Percentiles rank a stretch among this genome's conserved stretches.
Evolutionary conservation across 345 rosid species (phyloP).

Genomic region (Lumnitzera racemosa): DNA sequence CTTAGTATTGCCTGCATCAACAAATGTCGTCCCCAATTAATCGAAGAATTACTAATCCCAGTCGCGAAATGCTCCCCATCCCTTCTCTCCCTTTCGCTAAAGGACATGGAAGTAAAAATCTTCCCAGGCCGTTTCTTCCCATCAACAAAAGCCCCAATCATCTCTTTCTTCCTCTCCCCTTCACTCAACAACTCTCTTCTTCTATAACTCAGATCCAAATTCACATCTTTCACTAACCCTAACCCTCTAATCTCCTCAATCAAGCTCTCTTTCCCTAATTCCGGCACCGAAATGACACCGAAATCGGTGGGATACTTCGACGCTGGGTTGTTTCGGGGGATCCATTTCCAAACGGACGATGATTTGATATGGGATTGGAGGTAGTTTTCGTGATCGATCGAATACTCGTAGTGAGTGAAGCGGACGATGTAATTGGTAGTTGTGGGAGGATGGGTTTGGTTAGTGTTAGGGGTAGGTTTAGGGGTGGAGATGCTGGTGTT

Average conservation of each 20-base stretch:
- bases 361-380: conserved; percentile 37
- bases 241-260: conserved; percentile 55
- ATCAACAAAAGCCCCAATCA: conserved; percentile 37
- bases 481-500: background rate
- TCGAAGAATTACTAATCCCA: conserved; percentile 47
- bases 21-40: conserved; percentile 73
- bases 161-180: conserved; percentile 5
- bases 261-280: conserved; percentile 31
- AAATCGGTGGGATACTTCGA: conserved; percentile 76
- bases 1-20: conserved; percentile 41
- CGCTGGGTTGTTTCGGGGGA: conserved; percentile 73
- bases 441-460: conserved; percentile 5
- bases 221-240: conserved; percentile 70
- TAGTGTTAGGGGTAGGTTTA: conserved; percentile 8
- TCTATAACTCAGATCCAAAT: conserved; percentile 52
- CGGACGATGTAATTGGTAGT: conserved; percentile 60
- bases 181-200: conserved; percentile 46
- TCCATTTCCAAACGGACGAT: conserved; percentile 80
- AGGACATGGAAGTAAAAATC: conserved; percentile 82
- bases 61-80: conserved; percentile 17
- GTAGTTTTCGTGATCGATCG: conserved; percentile 47
- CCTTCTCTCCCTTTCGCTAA: conserved; percentile 34
- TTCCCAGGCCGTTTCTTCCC: conserved; percentile 83
- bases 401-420: conserved; percentile 52
- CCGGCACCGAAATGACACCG: conserved; percentile 58